Conservation (phyloP, 2,329 filamentous ascomycete genomes). For the Penicillium sp. region DNA sequence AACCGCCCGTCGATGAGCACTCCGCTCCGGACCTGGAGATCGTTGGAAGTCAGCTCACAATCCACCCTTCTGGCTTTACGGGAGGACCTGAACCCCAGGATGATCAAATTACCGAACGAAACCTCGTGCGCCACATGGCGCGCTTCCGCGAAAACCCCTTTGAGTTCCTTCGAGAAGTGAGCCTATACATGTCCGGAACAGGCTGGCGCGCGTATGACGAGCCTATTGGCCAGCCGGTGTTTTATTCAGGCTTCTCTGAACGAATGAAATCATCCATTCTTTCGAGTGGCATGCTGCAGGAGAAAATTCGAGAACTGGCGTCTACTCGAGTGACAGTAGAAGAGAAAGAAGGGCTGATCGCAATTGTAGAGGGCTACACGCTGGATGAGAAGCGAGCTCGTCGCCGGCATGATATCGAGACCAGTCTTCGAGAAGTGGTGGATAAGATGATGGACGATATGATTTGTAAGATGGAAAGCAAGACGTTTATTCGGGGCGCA, state of each 20-base stretch:
- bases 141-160: constrained; percentile 74
- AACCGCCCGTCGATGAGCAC: constrained; percentile 31
- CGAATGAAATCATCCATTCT: constrained; percentile 81
- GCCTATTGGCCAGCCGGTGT: constrained; percentile 87
- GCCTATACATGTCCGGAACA: constrained; percentile 85
- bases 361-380: constrained; percentile 33
- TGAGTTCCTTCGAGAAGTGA: constrained; percentile 89
- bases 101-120: constrained; percentile 51
- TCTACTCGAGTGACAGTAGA: constrained; percentile 73
- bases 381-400: constrained; percentile 31
- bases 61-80: constrained; percentile 68
- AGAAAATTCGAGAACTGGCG: constrained; percentile 74
- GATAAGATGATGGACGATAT: constrained; percentile 88
- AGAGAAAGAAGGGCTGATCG: constrained; percentile 69
- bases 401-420: constrained; percentile 62
- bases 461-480: constrained; percentile 99
- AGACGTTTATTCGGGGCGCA: constrained; percentile 83
- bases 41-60: constrained; percentile 69
- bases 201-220: constrained; percentile 95
- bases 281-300: constrained; percentile 70
- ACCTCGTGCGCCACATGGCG: constrained; percentile 70
- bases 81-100: constrained; percentile 38
- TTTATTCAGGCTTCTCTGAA: constrained; percentile 88
- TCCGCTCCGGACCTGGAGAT: constrained; percentile 77
- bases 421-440: constrained; percentile 74